A percentile compares a stretch with the other conserved stretches of the same genome.
Evolutionary conservation across 305 asterid genomes (phyloP).

Genomic region (Stenogyne calaminthoides): DNA sequence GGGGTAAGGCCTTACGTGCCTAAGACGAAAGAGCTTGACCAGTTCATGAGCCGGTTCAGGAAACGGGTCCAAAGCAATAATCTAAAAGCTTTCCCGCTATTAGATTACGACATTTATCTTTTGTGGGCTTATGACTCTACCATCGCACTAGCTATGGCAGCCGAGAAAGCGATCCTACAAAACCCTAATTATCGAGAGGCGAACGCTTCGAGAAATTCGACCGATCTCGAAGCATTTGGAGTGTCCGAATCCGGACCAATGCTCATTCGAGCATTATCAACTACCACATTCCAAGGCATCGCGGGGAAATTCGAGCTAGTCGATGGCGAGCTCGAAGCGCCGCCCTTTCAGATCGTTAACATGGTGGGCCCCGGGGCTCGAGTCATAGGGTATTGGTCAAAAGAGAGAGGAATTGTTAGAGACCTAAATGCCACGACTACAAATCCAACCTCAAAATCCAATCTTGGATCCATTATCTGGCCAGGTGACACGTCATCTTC

Average conservation of each 20-base stretch:
- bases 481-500: constrained; percentile 44
- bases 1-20: constrained; percentile 58
- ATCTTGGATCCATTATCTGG: constrained; percentile 50
- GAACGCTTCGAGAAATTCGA: constrained; percentile 26
- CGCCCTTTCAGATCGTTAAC: constrained; percentile 52
- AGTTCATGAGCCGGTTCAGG: constrained; percentile 42
- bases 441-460: constrained; percentile 26
- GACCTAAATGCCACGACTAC: constrained; percentile 25
- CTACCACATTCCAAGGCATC: constrained; percentile 45
- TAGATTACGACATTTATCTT: constrained; percentile 35
- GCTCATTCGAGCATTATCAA: constrained; percentile 42
- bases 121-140: constrained; percentile 67
- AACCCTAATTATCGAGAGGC: constrained; percentile 20
- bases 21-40: constrained; percentile 30
- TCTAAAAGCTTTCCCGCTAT: constrained; percentile 9
- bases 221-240: constrained; percentile 53
- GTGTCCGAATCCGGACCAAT: constrained; percentile 50
- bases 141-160: constrained; percentile 63
- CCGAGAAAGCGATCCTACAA: constrained; percentile 38
- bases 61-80: constrained; percentile 26
- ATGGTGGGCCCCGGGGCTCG: constrained; percentile 44
- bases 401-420: constrained; percentile 26
- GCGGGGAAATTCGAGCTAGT: constrained; percentile 47
- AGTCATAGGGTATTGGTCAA: constrained; percentile 59
- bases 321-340: constrained; percentile 51